Evolutionary conservation across 2,329 filamentous ascomycete genomes (phyloP).

Genomic region (Colletotrichum sp.): DNA sequence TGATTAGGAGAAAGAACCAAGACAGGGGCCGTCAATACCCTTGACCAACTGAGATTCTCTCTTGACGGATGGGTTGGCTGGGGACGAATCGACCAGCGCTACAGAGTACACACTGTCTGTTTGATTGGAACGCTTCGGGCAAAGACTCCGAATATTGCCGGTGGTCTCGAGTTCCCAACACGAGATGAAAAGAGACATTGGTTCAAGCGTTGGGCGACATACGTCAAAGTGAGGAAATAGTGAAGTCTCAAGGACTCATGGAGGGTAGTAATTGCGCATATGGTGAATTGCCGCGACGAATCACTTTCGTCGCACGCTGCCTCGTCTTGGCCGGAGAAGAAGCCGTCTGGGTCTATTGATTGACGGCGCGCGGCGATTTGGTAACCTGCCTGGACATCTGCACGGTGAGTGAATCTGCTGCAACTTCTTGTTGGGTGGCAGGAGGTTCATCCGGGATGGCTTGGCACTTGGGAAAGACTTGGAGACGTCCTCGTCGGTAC

Average conservation of each 20-base stretch:
- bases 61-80: neutral
- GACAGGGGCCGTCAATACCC: neutral
- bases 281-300: constrained; percentile 1
- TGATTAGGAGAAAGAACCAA: neutral
- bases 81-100: neutral
- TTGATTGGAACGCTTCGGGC: constrained; percentile 14
- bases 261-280: neutral
- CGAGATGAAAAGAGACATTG: neutral
- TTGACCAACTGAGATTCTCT: neutral
- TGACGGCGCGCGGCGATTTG: neutral
- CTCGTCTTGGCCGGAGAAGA: neutral
- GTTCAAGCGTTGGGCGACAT: neutral
- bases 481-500: neutral
- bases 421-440: neutral
- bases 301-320: neutral
- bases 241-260: neutral
- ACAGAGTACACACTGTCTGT: neutral
- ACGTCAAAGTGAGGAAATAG: constrained; percentile 9
- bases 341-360: neutral
- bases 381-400: neutral
- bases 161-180: neutral
- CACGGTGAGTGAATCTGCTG: neutral
- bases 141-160: neutral
- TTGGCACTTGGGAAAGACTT: neutral
- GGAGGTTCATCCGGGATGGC: neutral